Base-by-base conservation (phyloP, 495 filamentous ascomycete species). In the Penicillium ochrochloron region DNA sequence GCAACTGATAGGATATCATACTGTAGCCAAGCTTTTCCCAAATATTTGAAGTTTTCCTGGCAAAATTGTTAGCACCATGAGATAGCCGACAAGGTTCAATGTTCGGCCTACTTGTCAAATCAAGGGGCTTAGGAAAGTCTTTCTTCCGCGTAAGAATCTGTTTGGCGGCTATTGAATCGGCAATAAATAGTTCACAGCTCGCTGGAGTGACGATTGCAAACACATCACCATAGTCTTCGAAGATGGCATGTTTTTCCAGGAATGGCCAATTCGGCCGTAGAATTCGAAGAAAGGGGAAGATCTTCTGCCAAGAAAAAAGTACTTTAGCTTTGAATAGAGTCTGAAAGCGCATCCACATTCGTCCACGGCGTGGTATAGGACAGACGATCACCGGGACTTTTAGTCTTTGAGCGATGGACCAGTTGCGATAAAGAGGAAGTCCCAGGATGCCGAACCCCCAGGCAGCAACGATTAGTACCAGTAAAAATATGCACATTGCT, bases 201-300 rank as follows among this genome's bases (percentile, higher is more conserved):
- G 50, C 15, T 53, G 50, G 23, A 53, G 50, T 53, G 29, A 53
- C 29, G 10, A 53, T 15, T 31, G 50, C 23, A 33, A 53, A 53
- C 4, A 52, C 27, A n/a, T 53, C 50, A 5, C 50, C 23, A 53
- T 53, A 31, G 11, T 53, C 3, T 53, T 53, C 50, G 29, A 27
- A 53, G 17, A 53, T 31, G 23, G 23, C 29, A 33, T 53, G 15
- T 53, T 53, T 53, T 33, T 53, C 50, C 4, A 17, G 14, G 15
- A 53, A 53, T 14, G 14, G n/a, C 23, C 11, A 31, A 29, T 53
- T 53, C 3, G 25, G 29, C 23, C 15, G 50, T 17, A 53, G 10
- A 52, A 52, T 4, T 52, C 21, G 48, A 52, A 52, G 23, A 25
- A 27, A 52, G 5, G 48, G 48, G 21, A 52, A 31, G 48, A 14